phyloP scores from a whole-genome alignment of 441 rosid species.

The Aleurites moluccanus region DNA sequence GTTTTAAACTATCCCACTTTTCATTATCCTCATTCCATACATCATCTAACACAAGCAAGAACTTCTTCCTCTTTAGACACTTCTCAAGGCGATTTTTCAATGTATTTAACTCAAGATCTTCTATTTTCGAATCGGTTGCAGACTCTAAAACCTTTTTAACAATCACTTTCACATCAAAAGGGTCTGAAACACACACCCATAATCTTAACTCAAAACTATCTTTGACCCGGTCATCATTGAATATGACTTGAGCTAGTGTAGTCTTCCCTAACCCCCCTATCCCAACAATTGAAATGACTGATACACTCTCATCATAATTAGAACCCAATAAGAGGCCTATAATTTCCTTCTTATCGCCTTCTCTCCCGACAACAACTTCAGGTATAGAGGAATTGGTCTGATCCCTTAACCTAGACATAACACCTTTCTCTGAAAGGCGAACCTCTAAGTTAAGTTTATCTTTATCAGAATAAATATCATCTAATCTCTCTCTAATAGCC shows the following conservation, averaged over 20 bases:
- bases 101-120: not conserved
- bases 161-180: constrained; percentile 16
- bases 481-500: not conserved
- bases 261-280: constrained; percentile 35
- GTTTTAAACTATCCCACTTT: constrained; percentile 15
- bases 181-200: constrained; percentile 25
- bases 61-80: not conserved
- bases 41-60: constrained; percentile 34
- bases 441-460: not conserved
- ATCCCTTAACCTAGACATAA: not conserved
- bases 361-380: constrained; percentile 22
- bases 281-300: constrained; percentile 22
- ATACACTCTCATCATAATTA: not conserved
- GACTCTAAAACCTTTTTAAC: not conserved
- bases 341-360: constrained; percentile 7
- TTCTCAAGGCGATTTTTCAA: not conserved
- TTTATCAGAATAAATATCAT: not conserved
- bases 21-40: constrained; percentile 20
- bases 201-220: not conserved
- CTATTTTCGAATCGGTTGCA: not conserved
- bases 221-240: constrained; percentile 14
- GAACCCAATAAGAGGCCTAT: constrained; percentile 4
- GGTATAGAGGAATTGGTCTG: constrained; percentile 15
- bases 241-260: constrained; percentile 27
- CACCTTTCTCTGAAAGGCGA: not conserved